Conservation (phyloP, 768 basidiomycete species). For the Lepiota brunneoincarnata region DNA sequence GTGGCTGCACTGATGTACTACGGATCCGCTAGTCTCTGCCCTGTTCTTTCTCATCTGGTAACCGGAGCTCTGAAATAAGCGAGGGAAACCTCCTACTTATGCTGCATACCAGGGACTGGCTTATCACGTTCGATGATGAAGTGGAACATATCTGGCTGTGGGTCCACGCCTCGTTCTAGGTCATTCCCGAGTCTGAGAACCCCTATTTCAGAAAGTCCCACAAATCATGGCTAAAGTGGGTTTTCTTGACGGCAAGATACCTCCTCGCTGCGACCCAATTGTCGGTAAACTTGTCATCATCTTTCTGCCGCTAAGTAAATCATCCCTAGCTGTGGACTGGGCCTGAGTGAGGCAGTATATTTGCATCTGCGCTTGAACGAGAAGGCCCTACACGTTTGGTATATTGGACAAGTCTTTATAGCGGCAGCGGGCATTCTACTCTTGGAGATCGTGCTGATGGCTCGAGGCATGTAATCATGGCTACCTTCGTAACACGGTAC, state of each 20-base stretch:
- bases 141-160: constrained; percentile 29
- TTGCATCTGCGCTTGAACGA: constrained; percentile 13
- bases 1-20: no score
- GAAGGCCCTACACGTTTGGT: constrained; percentile 19
- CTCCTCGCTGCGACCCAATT: constrained; percentile 22
- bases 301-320: not conserved
- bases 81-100: not conserved
- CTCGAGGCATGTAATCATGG: constrained; percentile 21
- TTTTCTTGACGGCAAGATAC: constrained; percentile 28
- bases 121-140: constrained; percentile 28
- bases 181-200: not conserved
- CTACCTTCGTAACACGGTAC: not conserved
- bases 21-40: not conserved
- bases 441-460: constrained; percentile 29
- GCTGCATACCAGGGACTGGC: constrained; percentile 22
- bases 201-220: constrained; percentile 20
- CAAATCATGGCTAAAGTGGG: constrained; percentile 31
- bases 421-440: constrained; percentile 19
- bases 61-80: not conserved
- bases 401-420: constrained; percentile 23
- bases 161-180: constrained; percentile 4
- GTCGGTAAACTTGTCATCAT: constrained; percentile 16
- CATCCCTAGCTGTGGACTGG: not conserved
- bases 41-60: constrained; percentile 19
- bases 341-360: constrained; percentile 14